phyloP scores from a whole-genome alignment of 2,329 filamentous ascomycete genomes.

The Aspergillus texensis region DNA sequence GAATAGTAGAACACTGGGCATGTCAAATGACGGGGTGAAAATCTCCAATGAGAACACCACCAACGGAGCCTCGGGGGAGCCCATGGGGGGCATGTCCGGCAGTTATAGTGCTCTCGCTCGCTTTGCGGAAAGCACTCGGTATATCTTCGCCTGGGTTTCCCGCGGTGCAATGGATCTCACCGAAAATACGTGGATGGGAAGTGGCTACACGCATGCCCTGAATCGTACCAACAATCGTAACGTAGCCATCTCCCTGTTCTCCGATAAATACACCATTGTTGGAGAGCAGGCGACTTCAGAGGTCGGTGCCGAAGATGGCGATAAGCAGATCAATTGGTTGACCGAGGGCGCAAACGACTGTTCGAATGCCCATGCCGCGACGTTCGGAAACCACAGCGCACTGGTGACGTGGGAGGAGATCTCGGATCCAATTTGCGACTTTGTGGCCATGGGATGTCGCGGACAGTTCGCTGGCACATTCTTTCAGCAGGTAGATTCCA shows the following conservation, averaged over 20 bases:
- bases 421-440: slow-evolving; percentile 56
- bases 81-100: slow-evolving; percentile 66
- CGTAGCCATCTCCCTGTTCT: slow-evolving; percentile 60
- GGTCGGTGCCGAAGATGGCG: slow-evolving; percentile 57
- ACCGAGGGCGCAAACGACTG: slow-evolving; percentile 56
- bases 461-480: slow-evolving; percentile 62
- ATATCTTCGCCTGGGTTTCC: slow-evolving; percentile 66
- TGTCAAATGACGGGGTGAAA: slow-evolving; percentile 56
- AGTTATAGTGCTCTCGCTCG: slow-evolving; percentile 61
- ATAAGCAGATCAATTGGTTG: slow-evolving; percentile 63
- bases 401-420: slow-evolving; percentile 66
- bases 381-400: slow-evolving; percentile 56
- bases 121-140: slow-evolving; percentile 54
- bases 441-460: slow-evolving; percentile 61
- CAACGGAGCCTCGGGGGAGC: slow-evolving; percentile 61
- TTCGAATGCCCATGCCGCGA: slow-evolving; percentile 61
- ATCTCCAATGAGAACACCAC: slow-evolving; percentile 65
- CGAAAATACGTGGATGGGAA: slow-evolving; percentile 61
- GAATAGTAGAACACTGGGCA: slow-evolving; percentile 62
- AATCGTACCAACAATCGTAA: slow-evolving; percentile 63
- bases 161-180: slow-evolving; percentile 60
- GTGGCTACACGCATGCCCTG: slow-evolving; percentile 54
- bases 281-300: slow-evolving; percentile 57
- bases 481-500: slow-evolving; percentile 60
- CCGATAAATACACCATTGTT: slow-evolving; percentile 60